Percentiles rank a stretch among this genome's conserved stretches.
Conservation (phyloP, 2,329 filamentous ascomycete genomes). For the Grosmannia huntii region DNA sequence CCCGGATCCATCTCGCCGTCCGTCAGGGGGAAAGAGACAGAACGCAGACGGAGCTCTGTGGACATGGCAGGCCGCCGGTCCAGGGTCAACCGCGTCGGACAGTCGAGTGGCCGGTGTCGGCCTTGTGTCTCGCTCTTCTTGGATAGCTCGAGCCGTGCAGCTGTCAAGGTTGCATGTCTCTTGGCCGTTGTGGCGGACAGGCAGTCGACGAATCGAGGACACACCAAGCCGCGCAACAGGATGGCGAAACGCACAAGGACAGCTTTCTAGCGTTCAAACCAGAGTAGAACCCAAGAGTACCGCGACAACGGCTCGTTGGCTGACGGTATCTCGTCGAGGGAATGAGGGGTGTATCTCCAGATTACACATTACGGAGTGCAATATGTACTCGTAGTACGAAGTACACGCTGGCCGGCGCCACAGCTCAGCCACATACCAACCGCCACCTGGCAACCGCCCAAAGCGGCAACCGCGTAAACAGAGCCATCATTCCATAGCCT, state of each 20-base stretch:
- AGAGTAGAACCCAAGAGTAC: neutral
- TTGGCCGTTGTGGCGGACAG: neutral
- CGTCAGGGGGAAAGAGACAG: neutral
- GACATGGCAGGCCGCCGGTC: neutral
- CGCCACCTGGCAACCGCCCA: conserved; percentile 9
- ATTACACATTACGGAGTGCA: too few species aligned
- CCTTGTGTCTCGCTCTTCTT: neutral
- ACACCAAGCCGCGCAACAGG: neutral
- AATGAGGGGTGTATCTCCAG: neutral
- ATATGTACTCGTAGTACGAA: too few species aligned
- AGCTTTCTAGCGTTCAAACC: too few species aligned
- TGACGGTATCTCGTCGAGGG: neutral
- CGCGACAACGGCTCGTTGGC: neutral
- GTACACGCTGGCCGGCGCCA: neutral
- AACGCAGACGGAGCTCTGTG: neutral
- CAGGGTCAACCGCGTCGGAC: neutral
- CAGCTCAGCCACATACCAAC: neutral
- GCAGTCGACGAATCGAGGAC: neutral
- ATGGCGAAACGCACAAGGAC: neutral
- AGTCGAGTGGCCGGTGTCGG: neutral
- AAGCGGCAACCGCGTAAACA: conserved; percentile 12
- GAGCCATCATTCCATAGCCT: too few species aligned
- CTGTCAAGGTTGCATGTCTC: neutral
- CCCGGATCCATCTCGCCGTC: neutral
- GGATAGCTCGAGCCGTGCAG: neutral